These are phyloP conservation scores for Phytophthora europaea DNA, from an alignment of 352 stramenopile genomes.

Conservation along the genomic window DNA sequence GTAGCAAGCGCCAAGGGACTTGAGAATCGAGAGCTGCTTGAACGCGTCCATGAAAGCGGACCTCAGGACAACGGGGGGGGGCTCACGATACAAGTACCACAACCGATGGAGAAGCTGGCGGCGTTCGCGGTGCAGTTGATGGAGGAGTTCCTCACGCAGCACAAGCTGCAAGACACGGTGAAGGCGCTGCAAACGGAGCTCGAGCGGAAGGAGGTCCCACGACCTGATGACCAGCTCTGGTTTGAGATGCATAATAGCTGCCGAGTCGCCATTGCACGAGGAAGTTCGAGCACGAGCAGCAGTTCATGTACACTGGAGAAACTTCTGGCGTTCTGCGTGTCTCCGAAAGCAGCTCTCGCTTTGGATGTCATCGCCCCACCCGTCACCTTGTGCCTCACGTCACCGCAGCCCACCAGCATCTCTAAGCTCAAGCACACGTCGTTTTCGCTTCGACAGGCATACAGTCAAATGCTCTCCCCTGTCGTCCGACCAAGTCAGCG, in stretches of 20 bases:
- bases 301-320: slow-evolving; percentile 50
- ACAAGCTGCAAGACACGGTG: slow-evolving; percentile 48
- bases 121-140: slow-evolving; percentile 66
- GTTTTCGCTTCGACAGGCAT: slow-evolving; percentile 59
- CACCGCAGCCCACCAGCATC: slow-evolving; percentile 46
- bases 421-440: slow-evolving; percentile 44
- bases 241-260: slow-evolving; percentile 70
- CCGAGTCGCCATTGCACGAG: slow-evolving; percentile 41
- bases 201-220: slow-evolving; percentile 27
- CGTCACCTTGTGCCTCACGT: slow-evolving; percentile 49
- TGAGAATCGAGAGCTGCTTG: slow-evolving; percentile 4
- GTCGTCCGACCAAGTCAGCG: slow-evolving; percentile 65
- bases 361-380: slow-evolving; percentile 47
- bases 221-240: slow-evolving; percentile 54
- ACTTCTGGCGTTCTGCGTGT: slow-evolving; percentile 62
- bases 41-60: slow-evolving; percentile 16
- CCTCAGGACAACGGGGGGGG: slow-evolving; percentile 18
- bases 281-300: slow-evolving; percentile 24
- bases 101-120: slow-evolving; percentile 36
- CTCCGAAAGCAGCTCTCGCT: slow-evolving; percentile 32
- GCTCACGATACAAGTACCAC: not conserved
- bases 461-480: slow-evolving; percentile 62
- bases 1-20: not conserved
- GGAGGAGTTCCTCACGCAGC: slow-evolving; percentile 63
- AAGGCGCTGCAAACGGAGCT: slow-evolving; percentile 55